These are phyloP conservation scores for Podaxis carcinomalis DNA, from an alignment of 768 basidiomycete genomes.

Conservation along the genomic window DNA sequence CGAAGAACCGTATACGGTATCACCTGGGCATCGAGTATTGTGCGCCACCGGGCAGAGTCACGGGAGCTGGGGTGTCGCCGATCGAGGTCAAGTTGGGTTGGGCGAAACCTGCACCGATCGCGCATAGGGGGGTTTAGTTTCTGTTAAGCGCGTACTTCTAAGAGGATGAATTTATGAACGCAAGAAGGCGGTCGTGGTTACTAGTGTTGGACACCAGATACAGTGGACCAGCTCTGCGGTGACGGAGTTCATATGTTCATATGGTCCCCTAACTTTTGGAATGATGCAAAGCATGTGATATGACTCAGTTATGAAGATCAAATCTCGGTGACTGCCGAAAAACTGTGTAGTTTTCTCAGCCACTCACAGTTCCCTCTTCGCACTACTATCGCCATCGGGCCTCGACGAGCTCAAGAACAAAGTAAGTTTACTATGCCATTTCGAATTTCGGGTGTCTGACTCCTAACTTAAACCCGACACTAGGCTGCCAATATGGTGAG, in stretches of 20 bases:
- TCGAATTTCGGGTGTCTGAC: background rate
- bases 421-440: conserved; percentile 23
- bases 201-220: too few species aligned
- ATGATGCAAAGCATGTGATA: background rate
- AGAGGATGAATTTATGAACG: too few species aligned
- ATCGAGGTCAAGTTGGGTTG: too few species aligned
- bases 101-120: too few species aligned
- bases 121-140: too few species aligned
- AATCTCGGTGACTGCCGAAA: conserved; percentile 37
- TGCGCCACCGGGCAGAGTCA: too few species aligned
- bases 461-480: conserved; percentile 14
- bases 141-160: too few species aligned
- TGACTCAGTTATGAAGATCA: background rate
- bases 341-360: conserved; percentile 39
- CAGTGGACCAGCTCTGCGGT: too few species aligned
- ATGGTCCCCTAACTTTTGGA: background rate
- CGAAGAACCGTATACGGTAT: too few species aligned
- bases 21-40: too few species aligned
- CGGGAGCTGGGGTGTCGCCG: too few species aligned
- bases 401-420: conserved; percentile 40
- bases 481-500: conserved; percentile 33
- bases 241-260: background rate
- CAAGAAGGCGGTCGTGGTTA: too few species aligned
- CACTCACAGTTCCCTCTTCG: conserved; percentile 19
- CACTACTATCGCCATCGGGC: conserved; percentile 27